phyloP scores from a whole-genome alignment of 2,329 filamentous ascomycete species.

The Exophiala calicioides region DNA sequence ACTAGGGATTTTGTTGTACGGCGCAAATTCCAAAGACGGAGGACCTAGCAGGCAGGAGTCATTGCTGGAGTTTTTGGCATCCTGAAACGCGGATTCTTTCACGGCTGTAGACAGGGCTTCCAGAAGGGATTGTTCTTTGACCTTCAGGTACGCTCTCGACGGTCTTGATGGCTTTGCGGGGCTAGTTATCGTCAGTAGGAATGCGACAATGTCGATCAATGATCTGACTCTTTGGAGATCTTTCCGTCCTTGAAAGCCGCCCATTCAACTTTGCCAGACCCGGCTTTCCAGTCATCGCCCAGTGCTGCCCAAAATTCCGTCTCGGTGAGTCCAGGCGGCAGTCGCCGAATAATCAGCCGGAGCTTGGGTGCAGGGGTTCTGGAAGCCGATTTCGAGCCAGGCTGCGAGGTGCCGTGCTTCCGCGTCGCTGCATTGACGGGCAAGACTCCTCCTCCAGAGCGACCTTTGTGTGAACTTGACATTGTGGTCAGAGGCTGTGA shows the following conservation, averaged over 20 bases:
- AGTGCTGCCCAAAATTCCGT: constrained; percentile 71
- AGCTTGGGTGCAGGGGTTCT: constrained; percentile 62
- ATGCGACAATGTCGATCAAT: constrained; percentile 2
- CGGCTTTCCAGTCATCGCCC: constrained; percentile 77
- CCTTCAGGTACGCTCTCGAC: constrained; percentile 77
- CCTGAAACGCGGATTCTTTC: constrained; percentile 70
- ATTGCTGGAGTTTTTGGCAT: constrained; percentile 74
- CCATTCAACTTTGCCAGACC: constrained; percentile 85
- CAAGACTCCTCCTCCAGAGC: constrained; percentile 53
- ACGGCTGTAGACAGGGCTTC: constrained; percentile 69
- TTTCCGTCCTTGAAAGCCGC: constrained; percentile 72
- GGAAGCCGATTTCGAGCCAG: constrained; percentile 45
- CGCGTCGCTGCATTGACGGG: constrained; percentile 52
- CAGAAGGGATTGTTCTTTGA: constrained; percentile 71
- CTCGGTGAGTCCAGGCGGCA: constrained; percentile 82
- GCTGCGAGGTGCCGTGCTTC: constrained; percentile 44
- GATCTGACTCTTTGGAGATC: constrained; percentile 74
- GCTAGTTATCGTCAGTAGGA: constrained; percentile 46
- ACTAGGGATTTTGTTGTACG: constrained; percentile 79
- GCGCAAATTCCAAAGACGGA: constrained; percentile 77
- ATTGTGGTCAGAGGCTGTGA: constrained; percentile 12
- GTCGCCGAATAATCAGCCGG: constrained; percentile 80
- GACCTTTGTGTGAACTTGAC: constrained; percentile 21
- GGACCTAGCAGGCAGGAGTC: constrained; percentile 74
- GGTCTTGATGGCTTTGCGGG: constrained; percentile 83